phyloP scores from a whole-genome alignment of 495 filamentous ascomycete genomes.

The Lentithecium fluviatile region DNA sequence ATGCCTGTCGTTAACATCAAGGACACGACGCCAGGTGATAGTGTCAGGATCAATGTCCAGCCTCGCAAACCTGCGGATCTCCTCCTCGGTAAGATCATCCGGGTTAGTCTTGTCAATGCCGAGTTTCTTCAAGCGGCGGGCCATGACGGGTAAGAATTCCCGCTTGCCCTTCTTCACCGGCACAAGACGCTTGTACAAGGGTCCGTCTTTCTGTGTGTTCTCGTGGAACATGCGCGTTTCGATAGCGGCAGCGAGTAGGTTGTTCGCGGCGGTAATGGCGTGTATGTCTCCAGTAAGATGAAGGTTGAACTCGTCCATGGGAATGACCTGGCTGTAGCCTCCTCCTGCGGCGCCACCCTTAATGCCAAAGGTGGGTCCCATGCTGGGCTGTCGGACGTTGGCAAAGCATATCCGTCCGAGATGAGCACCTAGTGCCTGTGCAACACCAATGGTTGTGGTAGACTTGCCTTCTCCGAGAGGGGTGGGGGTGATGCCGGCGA shows the following conservation, averaged over 20 bases:
- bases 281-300: constrained; percentile 98
- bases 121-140: constrained; percentile 86
- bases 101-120: constrained; percentile 95
- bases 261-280: constrained; percentile 95
- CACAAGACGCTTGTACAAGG: constrained; percentile 85
- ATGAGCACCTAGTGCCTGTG: constrained; percentile 90
- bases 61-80: constrained; percentile 81
- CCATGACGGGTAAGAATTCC: constrained; percentile 84
- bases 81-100: constrained; percentile 82
- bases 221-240: constrained; percentile 99
- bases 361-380: constrained; percentile 97
- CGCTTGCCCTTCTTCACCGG: constrained; percentile 87
- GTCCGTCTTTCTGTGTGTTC: constrained; percentile 83
- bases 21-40: constrained; percentile 93
- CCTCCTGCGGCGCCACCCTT: constrained; percentile 97
- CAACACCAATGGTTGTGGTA: constrained; percentile 94
- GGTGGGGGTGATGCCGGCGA: constrained; percentile 94
- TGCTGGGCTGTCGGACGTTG: constrained; percentile 94
- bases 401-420: constrained; percentile 85
- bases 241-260: constrained; percentile 95
- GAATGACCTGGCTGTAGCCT: constrained; percentile 97
- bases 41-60: constrained; percentile 95
- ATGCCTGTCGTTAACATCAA: constrained; percentile 97
- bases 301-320: constrained; percentile 99
- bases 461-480: constrained; percentile 98